Evolutionary conservation across 495 filamentous ascomycete genomes (phyloP), one percentile per base, ranked within the genome.

Genomic region (Penicillium atrosanguineum): DNA sequence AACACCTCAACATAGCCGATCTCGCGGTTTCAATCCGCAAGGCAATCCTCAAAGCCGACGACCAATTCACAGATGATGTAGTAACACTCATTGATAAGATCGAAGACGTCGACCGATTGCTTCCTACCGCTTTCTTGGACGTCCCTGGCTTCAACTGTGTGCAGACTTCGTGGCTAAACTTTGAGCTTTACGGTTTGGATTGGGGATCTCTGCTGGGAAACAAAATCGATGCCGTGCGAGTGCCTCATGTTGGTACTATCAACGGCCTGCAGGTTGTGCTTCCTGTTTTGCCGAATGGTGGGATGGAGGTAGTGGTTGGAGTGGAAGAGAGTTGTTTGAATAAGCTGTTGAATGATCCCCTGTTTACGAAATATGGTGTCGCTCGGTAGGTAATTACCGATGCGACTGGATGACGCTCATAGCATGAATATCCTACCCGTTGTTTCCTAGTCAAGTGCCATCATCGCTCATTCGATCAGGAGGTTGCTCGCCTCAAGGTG

Each of bases 231-330:
- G 57, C 65, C 4, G 59, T 72, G 9, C 62, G 72, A 8, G 31
- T 60, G 21, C 72, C 70, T 1, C 57, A 64, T 52, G 54, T 61
- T 15, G 70, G 70, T 9, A 29, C 60, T 6, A 56, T 75, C 44
- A 69, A 70, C n/a, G 72, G 72, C 3, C 36, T 54, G 12, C 67
- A 67, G n/a, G 51, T 71, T n/a, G 60, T 73, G 15, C 47, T 73
- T 3, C 72, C 69, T 16, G 38, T 54, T 36, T 29, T 73, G 44
- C 69, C 62, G 0, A 56, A 67, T 50, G 70, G 71, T 3, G 68
- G 69, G 7, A 69, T 70, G 48, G 71, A 74, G 44, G 45, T 74
- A 16, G 20, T 74, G 6, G 56, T 73, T 4, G 67, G 64, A 0
- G 70, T 73, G 11, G 70, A 70, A 44, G 48, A 52, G 14, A 54